Evolutionary conservation across 2,329 filamentous ascomycete species (phyloP).

Genomic region (Penicillium sp.): DNA sequence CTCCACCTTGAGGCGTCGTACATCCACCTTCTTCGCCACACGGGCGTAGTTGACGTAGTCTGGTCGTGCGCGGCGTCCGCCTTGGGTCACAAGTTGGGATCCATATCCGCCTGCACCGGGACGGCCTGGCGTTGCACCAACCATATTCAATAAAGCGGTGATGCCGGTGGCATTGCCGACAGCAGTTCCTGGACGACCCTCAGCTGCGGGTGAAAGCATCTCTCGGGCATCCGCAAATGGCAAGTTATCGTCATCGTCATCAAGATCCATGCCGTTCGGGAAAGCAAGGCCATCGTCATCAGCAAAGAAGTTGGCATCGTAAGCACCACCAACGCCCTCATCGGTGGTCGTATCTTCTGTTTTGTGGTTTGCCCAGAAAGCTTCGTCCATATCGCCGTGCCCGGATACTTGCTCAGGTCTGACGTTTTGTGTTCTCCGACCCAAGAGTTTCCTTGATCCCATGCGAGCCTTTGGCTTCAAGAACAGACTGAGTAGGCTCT

Average conservation of each 20-base stretch:
- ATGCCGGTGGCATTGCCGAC: slow-evolving; percentile 40
- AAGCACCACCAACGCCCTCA: slow-evolving; percentile 70
- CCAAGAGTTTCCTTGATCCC: slow-evolving; percentile 63
- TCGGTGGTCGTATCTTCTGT: slow-evolving; percentile 61
- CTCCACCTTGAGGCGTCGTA: slow-evolving; percentile 64
- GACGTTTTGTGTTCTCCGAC: slow-evolving; percentile 44
- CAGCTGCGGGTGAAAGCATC: slow-evolving; percentile 47
- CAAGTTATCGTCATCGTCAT: slow-evolving; percentile 51
- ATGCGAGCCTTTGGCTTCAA: slow-evolving; percentile 90
- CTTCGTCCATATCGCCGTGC: slow-evolving; percentile 85
- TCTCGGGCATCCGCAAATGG: slow-evolving; percentile 54
- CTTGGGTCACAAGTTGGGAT: slow-evolving; percentile 64
- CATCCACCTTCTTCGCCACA: slow-evolving; percentile 68
- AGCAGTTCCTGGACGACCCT: slow-evolving; percentile 36
- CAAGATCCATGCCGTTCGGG: slow-evolving; percentile 49
- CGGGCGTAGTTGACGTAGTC: slow-evolving; percentile 68
- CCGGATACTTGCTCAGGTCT: slow-evolving; percentile 57
- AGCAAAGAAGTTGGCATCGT: slow-evolving; percentile 93
- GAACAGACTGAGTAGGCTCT: slow-evolving; percentile 84
- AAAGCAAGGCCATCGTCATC: slow-evolving; percentile 65
- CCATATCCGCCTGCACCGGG: slow-evolving; percentile 58
- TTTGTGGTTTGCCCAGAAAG: slow-evolving; percentile 78
- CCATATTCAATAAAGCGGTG: slow-evolving; percentile 43
- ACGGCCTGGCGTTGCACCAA: slow-evolving; percentile 43
- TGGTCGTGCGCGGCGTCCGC: slow-evolving; percentile 58